phyloP scores from a whole-genome alignment of 2,329 filamentous ascomycete species.

The Aspergillus quadricinctus region DNA sequence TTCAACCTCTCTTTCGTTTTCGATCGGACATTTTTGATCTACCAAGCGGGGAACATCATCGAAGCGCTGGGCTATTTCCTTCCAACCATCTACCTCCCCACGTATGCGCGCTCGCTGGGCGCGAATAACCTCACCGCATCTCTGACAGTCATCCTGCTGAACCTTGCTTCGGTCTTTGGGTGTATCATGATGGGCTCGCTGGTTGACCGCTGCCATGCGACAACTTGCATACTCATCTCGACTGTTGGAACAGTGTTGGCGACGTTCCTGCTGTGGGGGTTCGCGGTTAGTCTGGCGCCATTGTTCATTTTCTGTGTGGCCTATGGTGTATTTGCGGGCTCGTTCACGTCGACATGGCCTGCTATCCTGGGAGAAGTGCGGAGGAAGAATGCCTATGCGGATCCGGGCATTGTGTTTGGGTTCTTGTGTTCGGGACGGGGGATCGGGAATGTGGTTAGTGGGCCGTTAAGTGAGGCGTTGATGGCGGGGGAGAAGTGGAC shows the following conservation, averaged over 20 bases:
- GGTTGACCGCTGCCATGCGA: slow-evolving; percentile 38
- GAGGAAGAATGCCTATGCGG: slow-evolving; percentile 31
- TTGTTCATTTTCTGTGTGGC: slow-evolving; percentile 40
- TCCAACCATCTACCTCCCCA: slow-evolving; percentile 36
- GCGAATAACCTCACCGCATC: slow-evolving; percentile 21
- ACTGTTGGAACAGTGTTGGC: slow-evolving; percentile 38
- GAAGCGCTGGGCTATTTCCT: slow-evolving; percentile 36
- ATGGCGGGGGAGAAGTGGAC: slow-evolving; percentile 23
- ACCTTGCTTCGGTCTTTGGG: slow-evolving; percentile 29
- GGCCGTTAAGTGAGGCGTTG: slow-evolving; percentile 54
- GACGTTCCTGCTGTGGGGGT: slow-evolving; percentile 46
- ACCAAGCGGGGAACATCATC: slow-evolving; percentile 42
- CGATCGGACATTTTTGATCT: slow-evolving; percentile 40
- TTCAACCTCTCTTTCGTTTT: slow-evolving; percentile 15
- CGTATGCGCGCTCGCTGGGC: slow-evolving; percentile 29
- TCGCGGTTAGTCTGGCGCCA: slow-evolving; percentile 38
- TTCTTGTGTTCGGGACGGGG: slow-evolving; percentile 31
- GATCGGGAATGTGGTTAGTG: slow-evolving; percentile 36
- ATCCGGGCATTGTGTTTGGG: slow-evolving; percentile 42
- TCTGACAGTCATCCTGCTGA: slow-evolving; percentile 28
- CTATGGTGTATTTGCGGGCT: slow-evolving; percentile 45
- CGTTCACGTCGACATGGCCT: slow-evolving; percentile 43
- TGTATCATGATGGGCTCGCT: slow-evolving; percentile 33
- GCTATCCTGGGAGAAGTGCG: slow-evolving; percentile 43
- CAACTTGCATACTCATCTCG: slow-evolving; percentile 41